phyloP scores from a whole-genome alignment of 257 asterid genomes.

The Sherardia arvensis region DNA sequence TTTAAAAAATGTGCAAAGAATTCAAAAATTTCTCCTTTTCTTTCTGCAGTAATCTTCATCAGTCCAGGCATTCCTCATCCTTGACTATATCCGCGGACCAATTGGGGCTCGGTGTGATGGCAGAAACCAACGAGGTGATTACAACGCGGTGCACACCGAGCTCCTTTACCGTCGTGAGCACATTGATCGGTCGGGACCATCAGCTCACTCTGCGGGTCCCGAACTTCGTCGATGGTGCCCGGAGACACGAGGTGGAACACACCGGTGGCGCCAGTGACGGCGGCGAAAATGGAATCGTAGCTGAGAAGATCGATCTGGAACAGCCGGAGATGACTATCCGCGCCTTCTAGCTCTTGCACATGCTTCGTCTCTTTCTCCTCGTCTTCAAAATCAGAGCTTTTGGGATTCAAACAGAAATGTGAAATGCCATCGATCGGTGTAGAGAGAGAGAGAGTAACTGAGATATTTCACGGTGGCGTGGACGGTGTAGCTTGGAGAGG shows the following conservation, averaged over 20 bases:
- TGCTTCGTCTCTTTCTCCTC: slow-evolving; percentile 77
- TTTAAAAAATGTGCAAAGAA: not conserved
- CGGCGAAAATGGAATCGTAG: slow-evolving; percentile 51
- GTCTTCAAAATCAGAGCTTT: slow-evolving; percentile 21
- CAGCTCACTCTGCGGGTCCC: slow-evolving; percentile 62
- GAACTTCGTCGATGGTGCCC: slow-evolving; percentile 44
- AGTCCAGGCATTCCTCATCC: slow-evolving; percentile 86
- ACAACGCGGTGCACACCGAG: slow-evolving; percentile 82
- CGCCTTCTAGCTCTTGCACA: slow-evolving; percentile 56
- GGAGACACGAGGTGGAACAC: slow-evolving; percentile 81
- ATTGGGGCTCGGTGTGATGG: slow-evolving; percentile 54
- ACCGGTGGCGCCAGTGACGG: slow-evolving; percentile 50
- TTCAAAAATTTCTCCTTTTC: slow-evolving; percentile 45
- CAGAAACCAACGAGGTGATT: slow-evolving; percentile 69
- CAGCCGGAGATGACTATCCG: slow-evolving; percentile 56
- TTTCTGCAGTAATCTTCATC: slow-evolving; percentile 74
- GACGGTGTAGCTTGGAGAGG: slow-evolving; percentile 81
- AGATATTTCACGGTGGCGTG: slow-evolving; percentile 76
- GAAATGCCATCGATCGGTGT: not conserved
- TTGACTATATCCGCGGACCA: slow-evolving; percentile 57
- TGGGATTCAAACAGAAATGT: not conserved
- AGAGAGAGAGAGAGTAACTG: slow-evolving; percentile 29
- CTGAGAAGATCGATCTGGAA: slow-evolving; percentile 63
- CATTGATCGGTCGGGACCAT: slow-evolving; percentile 86
- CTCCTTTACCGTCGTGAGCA: slow-evolving; percentile 80